Conservation (phyloP, 768 basidiomycete species). For the Saitozyma podzolica region DNA sequence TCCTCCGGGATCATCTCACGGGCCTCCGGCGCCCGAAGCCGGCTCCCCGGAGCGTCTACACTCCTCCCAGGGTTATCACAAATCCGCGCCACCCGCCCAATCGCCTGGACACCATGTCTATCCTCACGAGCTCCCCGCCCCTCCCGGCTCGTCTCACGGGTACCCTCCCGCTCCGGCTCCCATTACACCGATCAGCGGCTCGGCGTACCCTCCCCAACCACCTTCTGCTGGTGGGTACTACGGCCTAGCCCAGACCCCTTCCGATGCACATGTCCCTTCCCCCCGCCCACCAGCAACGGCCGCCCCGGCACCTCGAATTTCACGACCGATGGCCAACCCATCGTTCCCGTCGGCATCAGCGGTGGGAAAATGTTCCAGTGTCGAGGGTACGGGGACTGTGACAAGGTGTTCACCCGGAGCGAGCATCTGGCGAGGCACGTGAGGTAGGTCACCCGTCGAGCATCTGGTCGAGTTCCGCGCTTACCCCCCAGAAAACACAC, state of each 20-base stretch:
- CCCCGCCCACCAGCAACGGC: slow-evolving; percentile 36
- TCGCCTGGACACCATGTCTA: background rate
- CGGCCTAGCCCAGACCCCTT: slow-evolving; percentile 16
- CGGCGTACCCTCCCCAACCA: background rate
- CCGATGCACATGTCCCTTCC: slow-evolving; percentile 36
- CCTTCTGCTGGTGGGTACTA: background rate
- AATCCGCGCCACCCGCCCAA: background rate
- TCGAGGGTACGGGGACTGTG: slow-evolving; percentile 88
- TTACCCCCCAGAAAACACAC: slow-evolving; percentile 78
- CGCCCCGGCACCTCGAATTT: slow-evolving; percentile 22
- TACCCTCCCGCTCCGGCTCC: background rate
- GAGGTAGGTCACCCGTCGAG: slow-evolving; percentile 60
- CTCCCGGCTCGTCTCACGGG: background rate
- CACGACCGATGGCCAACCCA: slow-evolving; percentile 42
- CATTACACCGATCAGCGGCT: background rate
- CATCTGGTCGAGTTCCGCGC: slow-evolving; percentile 9
- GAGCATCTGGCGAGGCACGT: slow-evolving; percentile 96
- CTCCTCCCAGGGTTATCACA: background rate
- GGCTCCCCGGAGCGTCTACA: background rate
- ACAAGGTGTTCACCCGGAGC: slow-evolving; percentile 93
- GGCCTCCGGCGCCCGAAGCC: background rate
- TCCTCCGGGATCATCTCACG: background rate
- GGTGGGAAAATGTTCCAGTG: slow-evolving; percentile 85
- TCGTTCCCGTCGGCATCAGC: slow-evolving; percentile 42
- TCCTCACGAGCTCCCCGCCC: background rate